Conservation (phyloP, 257 asterid genomes). For the Linderniella brevidens region DNA sequence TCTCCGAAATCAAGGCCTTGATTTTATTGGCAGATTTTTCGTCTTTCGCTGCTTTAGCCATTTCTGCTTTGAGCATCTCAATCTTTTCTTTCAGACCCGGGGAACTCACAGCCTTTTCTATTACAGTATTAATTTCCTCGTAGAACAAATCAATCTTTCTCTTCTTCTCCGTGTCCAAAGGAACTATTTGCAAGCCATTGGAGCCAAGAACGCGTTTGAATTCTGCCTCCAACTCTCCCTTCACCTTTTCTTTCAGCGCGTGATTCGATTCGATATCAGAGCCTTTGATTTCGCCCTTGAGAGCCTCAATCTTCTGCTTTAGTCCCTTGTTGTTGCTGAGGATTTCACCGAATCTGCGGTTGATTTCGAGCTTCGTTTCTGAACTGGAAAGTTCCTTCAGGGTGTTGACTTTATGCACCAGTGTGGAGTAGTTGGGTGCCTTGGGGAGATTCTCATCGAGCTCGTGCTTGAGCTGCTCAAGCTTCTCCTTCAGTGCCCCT, state of each 20-base stretch:
- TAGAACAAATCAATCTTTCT: conserved; percentile 26
- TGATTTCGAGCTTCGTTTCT: conserved; percentile 31
- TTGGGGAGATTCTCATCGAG: conserved; percentile 34
- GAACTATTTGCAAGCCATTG: conserved; percentile 26
- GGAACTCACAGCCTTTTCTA: conserved; percentile 34
- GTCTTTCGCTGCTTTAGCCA: conserved; percentile 35
- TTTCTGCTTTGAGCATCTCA: conserved; percentile 44
- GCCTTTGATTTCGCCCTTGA: conserved; percentile 39
- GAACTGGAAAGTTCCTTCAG: conserved; percentile 33
- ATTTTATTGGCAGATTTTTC: conserved; percentile 35
- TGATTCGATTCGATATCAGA: conserved; percentile 22
- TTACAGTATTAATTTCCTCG: conserved; percentile 26
- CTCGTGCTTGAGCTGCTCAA: conserved; percentile 39
- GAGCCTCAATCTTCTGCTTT: conserved; percentile 34
- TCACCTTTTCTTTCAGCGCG: conserved; percentile 47
- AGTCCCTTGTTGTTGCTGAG: conserved; percentile 31
- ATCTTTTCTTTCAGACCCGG: conserved; percentile 51
- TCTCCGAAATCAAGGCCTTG: conserved; percentile 35
- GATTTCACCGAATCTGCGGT: conserved; percentile 31
- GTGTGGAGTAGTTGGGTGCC: conserved; percentile 51
- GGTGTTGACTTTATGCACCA: conserved; percentile 39
- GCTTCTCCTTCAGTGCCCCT: conserved; percentile 36
- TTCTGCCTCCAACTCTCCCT: conserved; percentile 36
- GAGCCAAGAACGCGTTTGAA: conserved; percentile 29
- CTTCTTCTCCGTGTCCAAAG: conserved; percentile 14